These are phyloP conservation scores for Malassezia yamatoensis DNA, from an alignment of 1,284 basidiomycete species.

Conservation along the genomic window DNA sequence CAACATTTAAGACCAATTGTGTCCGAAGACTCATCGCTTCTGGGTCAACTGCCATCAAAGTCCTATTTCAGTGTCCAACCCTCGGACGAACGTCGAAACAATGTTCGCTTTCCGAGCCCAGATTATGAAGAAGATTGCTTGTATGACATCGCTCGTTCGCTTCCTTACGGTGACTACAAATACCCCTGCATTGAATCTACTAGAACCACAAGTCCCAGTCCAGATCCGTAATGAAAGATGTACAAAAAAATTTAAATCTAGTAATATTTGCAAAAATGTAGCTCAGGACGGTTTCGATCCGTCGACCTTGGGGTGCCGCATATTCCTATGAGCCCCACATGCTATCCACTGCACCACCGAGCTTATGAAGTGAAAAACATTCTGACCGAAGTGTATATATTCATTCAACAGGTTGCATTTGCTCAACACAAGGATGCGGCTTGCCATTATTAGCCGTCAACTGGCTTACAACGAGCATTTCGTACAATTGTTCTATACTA, in stretches of 20 bases:
- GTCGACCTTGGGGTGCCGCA: constrained; percentile 23
- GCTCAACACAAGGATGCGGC: no score
- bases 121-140: constrained; percentile 57
- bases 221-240: background rate
- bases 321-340: constrained; percentile 21
- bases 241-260: background rate
- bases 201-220: background rate
- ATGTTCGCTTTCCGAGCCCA: background rate
- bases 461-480: no score
- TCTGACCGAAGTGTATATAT: no score
- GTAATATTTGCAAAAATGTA: constrained; percentile 16
- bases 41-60: background rate
- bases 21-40: background rate
- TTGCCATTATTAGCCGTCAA: no score
- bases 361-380: background rate
- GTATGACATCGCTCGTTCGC: constrained; percentile 60
- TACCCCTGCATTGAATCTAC: constrained; percentile 55
- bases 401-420: no score
- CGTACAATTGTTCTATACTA: no score
- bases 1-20: no score
- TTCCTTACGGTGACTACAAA: constrained; percentile 81
- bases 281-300: constrained; percentile 21
- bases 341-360: constrained; percentile 23
- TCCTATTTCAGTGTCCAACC: background rate
- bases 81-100: background rate